Evolutionary conservation across 2,329 filamentous ascomycete genomes (phyloP), one percentile per base, ranked within the genome.

Genomic region (Samsoniella hepiali): DNA sequence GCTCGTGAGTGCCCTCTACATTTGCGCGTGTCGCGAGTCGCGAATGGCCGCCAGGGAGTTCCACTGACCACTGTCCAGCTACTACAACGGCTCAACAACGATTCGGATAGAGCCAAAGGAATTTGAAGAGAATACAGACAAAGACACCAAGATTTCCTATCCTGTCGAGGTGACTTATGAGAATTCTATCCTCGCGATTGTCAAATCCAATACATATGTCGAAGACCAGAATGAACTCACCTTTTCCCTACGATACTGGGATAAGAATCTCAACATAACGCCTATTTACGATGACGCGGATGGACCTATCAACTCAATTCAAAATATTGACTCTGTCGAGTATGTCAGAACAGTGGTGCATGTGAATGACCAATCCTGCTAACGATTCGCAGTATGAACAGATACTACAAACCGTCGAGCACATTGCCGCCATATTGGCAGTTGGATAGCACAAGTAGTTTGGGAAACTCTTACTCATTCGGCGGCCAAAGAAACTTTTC

Each of bases 31-130:
- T 10, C 9, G 13, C 13, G n/a, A 36, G n/a, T 27, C 15, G 34
- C 51, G 36, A 17, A n/a, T 36, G 29, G 15, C 9, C 3, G 2
- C 9, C 22, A n/a, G n/a, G n/a, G 11, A 9, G 17, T 10, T 31
- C 11, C 9, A 34, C 51, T 9, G 10, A 57, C 27, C 54, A 34
- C 29, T 31, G 32, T 11, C 8, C 5, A 59, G 57, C 22, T 59
- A 59, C 57, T 59, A 59, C 57, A 59, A 59, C 11, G 57, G 57
- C 45, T 59, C 57, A 13, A 50, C 45, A 5, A 59, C 57, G 5
- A 59, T 59, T 22, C 44, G 45, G 8, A 59, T 59, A 40, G 57
- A 59, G 27, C 57, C 57, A 31, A 34, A 31, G 15, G 57, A 59
- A 1, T 51, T 59, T 32, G 45, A 59, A 42, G 45, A 59, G 5